phyloP scores from a whole-genome alignment of 495 filamentous ascomycete species.

The Tuber umbilicatum region DNA sequence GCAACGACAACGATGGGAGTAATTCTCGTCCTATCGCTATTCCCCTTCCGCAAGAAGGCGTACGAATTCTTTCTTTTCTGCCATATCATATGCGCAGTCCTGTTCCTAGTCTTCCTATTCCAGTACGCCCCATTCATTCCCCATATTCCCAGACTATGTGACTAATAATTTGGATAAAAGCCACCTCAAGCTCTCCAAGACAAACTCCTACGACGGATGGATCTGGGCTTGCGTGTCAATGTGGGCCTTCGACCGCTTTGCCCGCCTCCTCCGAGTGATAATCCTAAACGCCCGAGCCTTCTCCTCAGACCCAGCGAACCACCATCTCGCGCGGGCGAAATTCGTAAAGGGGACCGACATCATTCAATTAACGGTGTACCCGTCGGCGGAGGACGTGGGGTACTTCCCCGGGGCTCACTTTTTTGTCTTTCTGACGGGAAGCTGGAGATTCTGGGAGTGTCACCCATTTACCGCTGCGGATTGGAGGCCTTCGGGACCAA shows the following conservation, averaged over 20 bases:
- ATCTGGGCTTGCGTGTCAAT: conserved; percentile 51
- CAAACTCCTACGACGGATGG: conserved; percentile 49
- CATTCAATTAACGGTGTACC: conserved; percentile 48
- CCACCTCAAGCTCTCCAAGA: conserved; percentile 49
- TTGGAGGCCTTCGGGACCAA: conserved; percentile 41
- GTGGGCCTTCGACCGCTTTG: conserved; percentile 50
- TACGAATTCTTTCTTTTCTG: conserved; percentile 54
- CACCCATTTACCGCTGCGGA: conserved; percentile 56
- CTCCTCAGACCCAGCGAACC: conserved; percentile 30
- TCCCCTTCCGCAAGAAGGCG: conserved; percentile 46
- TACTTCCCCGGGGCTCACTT: conserved; percentile 52
- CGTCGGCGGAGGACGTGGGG: conserved; percentile 39
- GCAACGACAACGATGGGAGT: conserved; percentile 50
- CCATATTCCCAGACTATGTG: background rate
- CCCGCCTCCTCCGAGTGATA: conserved; percentile 48
- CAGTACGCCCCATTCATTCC: conserved; percentile 44
- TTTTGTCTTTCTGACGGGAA: conserved; percentile 51
- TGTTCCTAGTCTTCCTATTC: conserved; percentile 50
- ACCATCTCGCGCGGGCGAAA: conserved; percentile 40
- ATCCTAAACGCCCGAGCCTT: conserved; percentile 48
- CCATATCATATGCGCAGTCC: conserved; percentile 51
- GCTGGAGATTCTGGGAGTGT: conserved; percentile 52
- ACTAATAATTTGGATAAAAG: conserved; percentile 36
- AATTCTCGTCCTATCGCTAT: conserved; percentile 47
- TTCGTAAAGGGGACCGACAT: conserved; percentile 51